Conservation (phyloP, 1,284 basidiomycete genomes). For the Inonotus hispidus region DNA sequence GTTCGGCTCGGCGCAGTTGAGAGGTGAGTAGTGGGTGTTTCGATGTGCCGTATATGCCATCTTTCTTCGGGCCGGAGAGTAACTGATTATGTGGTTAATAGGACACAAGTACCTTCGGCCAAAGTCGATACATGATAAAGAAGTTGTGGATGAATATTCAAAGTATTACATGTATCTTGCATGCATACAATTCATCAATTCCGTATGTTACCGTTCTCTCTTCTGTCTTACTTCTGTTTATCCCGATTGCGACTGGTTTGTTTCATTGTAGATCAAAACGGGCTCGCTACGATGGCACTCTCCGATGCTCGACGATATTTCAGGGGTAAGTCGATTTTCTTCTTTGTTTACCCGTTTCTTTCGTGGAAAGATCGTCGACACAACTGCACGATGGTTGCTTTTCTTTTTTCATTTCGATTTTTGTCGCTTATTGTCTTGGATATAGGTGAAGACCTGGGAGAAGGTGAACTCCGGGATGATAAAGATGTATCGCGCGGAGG, state of each 20-base stretch:
- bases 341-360: too few species aligned
- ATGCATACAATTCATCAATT: slow-evolving; percentile 96
- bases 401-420: not conserved
- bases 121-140: slow-evolving; percentile 87
- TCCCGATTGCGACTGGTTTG: not conserved
- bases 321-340: slow-evolving; percentile 52
- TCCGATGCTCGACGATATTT: slow-evolving; percentile 98
- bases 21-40: slow-evolving; percentile 40
- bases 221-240: not conserved
- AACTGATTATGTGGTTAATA: slow-evolving; percentile 26
- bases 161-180: slow-evolving; percentile 97
- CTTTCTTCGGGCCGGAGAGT: not conserved
- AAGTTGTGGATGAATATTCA: slow-evolving; percentile 91
- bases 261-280: slow-evolving; percentile 74
- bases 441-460: slow-evolving; percentile 88
- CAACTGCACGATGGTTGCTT: not conserved
- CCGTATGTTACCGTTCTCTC: slow-evolving; percentile 45
- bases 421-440: too few species aligned
- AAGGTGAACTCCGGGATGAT: slow-evolving; percentile 98
- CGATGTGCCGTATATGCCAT: not conserved
- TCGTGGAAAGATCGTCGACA: not conserved
- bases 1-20: slow-evolving; percentile 82
- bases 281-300: slow-evolving; percentile 97
- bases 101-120: slow-evolving; percentile 89
- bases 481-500: slow-evolving; percentile 97